Conservation (phyloP, 257 asterid genomes). For the Ehretia macrophylla region DNA sequence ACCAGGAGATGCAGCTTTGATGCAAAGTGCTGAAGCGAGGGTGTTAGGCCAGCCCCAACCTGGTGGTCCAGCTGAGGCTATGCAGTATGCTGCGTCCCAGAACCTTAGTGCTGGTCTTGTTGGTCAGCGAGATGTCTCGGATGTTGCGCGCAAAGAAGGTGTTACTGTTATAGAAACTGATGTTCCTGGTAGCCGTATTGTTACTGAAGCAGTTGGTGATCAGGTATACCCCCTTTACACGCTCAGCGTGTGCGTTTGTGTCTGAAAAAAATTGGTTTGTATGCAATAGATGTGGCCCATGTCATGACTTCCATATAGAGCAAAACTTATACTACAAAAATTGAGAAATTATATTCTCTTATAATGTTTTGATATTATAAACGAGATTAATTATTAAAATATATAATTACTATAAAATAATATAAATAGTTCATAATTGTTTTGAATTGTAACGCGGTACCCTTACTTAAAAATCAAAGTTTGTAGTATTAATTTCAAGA, state of each 20-base stretch:
- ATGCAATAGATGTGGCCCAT: no score
- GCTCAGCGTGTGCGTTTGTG: background rate
- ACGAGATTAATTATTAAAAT: no score
- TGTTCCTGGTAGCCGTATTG: constrained; percentile 39
- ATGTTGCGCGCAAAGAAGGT: constrained; percentile 33
- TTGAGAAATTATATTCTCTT: no score
- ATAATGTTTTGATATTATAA: no score
- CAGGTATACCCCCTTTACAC: constrained; percentile 26
- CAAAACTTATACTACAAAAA: no score
- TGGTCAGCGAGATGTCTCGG: constrained; percentile 34
- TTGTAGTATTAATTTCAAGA: no score
- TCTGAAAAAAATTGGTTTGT: no score
- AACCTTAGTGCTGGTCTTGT: constrained; percentile 56
- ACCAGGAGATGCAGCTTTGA: constrained; percentile 67
- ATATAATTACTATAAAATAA: no score
- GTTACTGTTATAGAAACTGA: constrained; percentile 45
- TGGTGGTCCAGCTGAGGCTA: constrained; percentile 56
- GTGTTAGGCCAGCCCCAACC: constrained; percentile 44
- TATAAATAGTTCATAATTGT: no score
- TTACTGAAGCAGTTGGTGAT: constrained; percentile 62
- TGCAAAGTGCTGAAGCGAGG: constrained; percentile 55
- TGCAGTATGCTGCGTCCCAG: constrained; percentile 54
- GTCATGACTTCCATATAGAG: no score
- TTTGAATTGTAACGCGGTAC: no score
- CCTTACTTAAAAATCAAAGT: no score